These are phyloP conservation scores for Verticillium nubilum DNA, from an alignment of 2,329 filamentous ascomycete genomes.

Conservation along the genomic window DNA sequence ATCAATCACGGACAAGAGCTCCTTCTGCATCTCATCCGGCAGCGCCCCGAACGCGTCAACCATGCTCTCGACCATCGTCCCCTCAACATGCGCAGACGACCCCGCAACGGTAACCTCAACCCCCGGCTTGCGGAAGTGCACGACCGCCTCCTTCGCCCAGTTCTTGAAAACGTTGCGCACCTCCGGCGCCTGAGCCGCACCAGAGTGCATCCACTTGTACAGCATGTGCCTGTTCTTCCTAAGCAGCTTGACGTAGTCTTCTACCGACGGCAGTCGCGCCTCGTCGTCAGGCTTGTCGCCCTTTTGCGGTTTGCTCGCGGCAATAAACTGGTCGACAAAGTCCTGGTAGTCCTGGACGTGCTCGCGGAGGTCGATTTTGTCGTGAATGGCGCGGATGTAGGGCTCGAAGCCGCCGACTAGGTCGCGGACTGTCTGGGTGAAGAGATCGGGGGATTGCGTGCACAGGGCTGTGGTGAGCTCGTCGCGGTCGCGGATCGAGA, in stretches of 20 bases:
- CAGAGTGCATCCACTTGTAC: constrained; percentile 67
- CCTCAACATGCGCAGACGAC: constrained; percentile 26
- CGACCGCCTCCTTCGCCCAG: constrained; percentile 54
- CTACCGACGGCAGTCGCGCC: constrained; percentile 48
- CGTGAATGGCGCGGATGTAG: constrained; percentile 66
- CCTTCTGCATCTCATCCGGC: constrained; percentile 34
- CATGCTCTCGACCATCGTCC: constrained; percentile 31
- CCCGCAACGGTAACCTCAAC: constrained; percentile 16
- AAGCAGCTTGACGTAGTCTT: constrained; percentile 66
- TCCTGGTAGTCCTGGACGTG: constrained; percentile 61
- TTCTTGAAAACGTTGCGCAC: constrained; percentile 54
- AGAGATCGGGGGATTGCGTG: constrained; percentile 61
- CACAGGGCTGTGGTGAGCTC: constrained; percentile 64
- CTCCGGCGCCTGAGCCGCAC: constrained; percentile 62
- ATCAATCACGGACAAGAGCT: constrained; percentile 49
- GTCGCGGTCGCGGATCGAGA: constrained; percentile 69
- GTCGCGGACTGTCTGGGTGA: constrained; percentile 65
- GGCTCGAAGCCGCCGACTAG: constrained; percentile 65
- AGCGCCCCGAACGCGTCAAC: constrained; percentile 40
- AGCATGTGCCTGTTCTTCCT: constrained; percentile 56
- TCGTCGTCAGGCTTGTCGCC: constrained; percentile 8
- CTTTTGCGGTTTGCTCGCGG: constrained; percentile 43
- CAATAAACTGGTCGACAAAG: constrained; percentile 69
- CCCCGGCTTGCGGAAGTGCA: constrained; percentile 43
- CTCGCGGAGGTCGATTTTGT: constrained; percentile 64